Percentiles rank a stretch among this genome's conserved stretches.
phyloP scores from a whole-genome alignment of 2,329 filamentous ascomycete genomes.

The Claviceps arundinis region DNA sequence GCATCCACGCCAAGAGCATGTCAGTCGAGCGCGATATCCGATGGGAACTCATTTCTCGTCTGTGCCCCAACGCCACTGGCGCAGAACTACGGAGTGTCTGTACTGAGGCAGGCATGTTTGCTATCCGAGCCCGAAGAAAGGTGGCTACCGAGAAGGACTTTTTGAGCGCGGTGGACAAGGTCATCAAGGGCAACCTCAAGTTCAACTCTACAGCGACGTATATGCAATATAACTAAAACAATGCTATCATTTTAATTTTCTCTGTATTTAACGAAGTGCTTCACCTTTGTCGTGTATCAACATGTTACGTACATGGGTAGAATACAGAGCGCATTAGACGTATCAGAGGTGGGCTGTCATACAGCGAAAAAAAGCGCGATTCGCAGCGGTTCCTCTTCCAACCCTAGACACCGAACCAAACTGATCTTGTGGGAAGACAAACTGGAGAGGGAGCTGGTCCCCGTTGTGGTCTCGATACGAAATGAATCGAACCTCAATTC shows the following conservation, averaged over 20 bases:
- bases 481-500: too few relatives aligned
- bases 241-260: not conserved
- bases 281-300: too few relatives aligned
- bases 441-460: too few relatives aligned
- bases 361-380: too few relatives aligned
- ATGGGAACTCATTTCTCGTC: conserved; percentile 94
- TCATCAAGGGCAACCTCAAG: conserved; percentile 98
- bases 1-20: conserved; percentile 99
- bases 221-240: conserved; percentile 89
- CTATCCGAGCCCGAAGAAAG: conserved; percentile 88
- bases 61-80: conserved; percentile 95
- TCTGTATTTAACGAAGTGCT: too few relatives aligned
- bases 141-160: conserved; percentile 99
- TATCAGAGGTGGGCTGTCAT: too few relatives aligned
- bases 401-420: too few relatives aligned
- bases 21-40: conserved; percentile 96
- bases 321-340: too few relatives aligned
- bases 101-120: conserved; percentile 97
- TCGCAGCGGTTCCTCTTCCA: too few relatives aligned
- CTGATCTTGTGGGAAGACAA: too few relatives aligned
- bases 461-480: too few relatives aligned
- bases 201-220: conserved; percentile 98
- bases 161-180: conserved; percentile 94
- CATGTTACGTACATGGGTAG: too few relatives aligned
- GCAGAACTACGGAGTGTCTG: conserved; percentile 93